A percentile compares a stretch with the other conserved stretches of the same genome.
Evolutionary conservation across 2,329 filamentous ascomycete genomes (phyloP).

Genomic region (Biscogniauxia marginata): DNA sequence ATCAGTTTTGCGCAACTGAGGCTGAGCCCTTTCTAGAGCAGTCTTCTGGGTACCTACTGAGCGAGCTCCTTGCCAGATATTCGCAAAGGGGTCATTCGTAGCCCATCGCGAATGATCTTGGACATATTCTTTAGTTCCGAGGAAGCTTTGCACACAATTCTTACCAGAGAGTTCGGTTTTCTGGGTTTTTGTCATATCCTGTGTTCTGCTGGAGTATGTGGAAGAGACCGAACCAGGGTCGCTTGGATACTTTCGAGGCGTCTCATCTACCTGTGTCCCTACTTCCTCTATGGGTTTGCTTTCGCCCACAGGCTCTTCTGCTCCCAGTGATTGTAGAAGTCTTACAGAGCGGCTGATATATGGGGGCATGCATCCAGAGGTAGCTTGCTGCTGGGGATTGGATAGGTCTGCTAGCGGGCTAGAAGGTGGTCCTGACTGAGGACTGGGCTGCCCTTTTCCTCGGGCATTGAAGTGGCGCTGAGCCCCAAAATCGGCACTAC

Average conservation of each 20-base stretch:
- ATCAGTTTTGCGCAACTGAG: neutral
- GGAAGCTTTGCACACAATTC: neutral
- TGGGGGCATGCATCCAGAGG: neutral
- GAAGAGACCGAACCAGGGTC: neutral
- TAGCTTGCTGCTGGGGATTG: neutral
- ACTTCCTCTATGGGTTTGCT: neutral
- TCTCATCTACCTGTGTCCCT: neutral
- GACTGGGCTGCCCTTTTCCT: neutral
- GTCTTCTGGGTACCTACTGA: neutral
- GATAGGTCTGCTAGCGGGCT: neutral
- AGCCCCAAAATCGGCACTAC: neutral
- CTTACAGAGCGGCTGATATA: neutral
- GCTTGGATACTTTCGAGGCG: neutral
- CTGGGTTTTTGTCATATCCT: neutral
- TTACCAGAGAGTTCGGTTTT: neutral
- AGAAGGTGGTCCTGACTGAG: neutral
- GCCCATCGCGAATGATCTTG: neutral
- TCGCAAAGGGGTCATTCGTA: slow-evolving; percentile 2
- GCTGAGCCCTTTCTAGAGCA: neutral
- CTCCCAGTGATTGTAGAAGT: neutral
- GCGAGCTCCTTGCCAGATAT: neutral
- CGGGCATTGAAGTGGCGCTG: neutral
- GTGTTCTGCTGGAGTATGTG: neutral
- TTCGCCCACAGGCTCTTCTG: neutral
- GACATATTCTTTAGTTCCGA: neutral